Evolutionary conservation across 768 basidiomycete species (phyloP).

Genomic region (Mycena rebaudengoi): DNA sequence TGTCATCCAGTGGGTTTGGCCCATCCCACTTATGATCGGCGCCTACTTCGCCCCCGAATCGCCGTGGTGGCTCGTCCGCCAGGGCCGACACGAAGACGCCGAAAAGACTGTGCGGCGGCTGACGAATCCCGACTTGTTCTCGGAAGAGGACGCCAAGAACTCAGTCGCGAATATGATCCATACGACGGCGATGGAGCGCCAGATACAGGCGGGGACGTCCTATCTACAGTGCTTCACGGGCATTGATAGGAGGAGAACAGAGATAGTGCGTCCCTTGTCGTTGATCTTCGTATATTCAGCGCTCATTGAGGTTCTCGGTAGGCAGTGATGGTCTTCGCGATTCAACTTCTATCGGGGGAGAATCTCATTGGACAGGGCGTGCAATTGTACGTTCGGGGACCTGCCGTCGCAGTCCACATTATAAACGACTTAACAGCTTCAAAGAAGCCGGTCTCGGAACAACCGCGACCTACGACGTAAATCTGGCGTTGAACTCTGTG

Average conservation of each 20-base stretch:
- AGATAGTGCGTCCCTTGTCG: conserved; percentile 22
- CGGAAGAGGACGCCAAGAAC: conserved; percentile 24
- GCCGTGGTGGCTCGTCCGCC: conserved; percentile 34
- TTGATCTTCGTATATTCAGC: not conserved
- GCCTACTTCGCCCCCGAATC: conserved; percentile 27
- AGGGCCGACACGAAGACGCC: conserved; percentile 29
- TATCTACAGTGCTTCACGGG: conserved; percentile 31
- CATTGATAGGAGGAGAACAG: conserved; percentile 29
- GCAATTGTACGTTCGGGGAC: conserved; percentile 28
- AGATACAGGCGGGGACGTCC: conserved; percentile 29
- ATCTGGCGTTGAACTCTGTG: conserved; percentile 30
- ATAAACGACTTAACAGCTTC: conserved; percentile 11
- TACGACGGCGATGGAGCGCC: conserved; percentile 30
- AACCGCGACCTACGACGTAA: conserved; percentile 24
- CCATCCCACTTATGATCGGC: conserved; percentile 25
- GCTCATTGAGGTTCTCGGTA: not conserved
- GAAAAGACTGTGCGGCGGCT: conserved; percentile 24
- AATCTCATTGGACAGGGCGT: conserved; percentile 34
- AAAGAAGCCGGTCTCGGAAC: conserved; percentile 25
- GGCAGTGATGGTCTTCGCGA: conserved; percentile 36
- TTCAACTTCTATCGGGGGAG: conserved; percentile 32
- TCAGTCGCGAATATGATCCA: conserved; percentile 33
- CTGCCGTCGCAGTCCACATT: no score
- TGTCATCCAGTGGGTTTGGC: conserved; percentile 34
- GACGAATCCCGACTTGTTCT: conserved; percentile 23